phyloP scores from a whole-genome alignment of 208 protist species.

The Leishmania tropica region DNA sequence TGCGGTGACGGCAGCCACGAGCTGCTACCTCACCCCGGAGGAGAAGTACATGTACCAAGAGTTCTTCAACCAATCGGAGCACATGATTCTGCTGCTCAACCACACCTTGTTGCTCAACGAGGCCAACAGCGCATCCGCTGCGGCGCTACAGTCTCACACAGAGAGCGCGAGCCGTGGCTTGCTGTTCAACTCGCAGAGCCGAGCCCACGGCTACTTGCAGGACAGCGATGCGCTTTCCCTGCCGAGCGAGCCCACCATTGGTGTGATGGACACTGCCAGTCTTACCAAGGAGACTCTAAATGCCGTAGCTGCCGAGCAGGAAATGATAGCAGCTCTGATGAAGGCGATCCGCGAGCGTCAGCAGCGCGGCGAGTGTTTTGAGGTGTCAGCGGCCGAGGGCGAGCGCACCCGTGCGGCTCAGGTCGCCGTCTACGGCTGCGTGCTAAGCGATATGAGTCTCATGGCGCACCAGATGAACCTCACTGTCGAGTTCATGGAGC shows the following conservation, averaged over 20 bases:
- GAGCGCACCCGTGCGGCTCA: conserved; percentile 57
- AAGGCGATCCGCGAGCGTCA: conserved; percentile 61
- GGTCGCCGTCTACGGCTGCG: conserved; percentile 76
- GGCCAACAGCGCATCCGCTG: conserved; percentile 15
- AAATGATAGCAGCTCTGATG: conserved; percentile 66
- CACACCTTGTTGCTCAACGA: conserved; percentile 55
- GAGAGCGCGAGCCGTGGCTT: background rate
- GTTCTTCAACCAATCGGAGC: conserved; percentile 85
- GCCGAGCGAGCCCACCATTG: conserved; percentile 12
- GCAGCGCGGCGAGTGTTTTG: conserved; percentile 39
- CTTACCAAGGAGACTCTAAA: conserved; percentile 42
- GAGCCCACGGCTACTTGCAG: background rate
- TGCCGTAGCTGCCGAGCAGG: conserved; percentile 56
- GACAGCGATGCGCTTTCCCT: conserved; percentile 15
- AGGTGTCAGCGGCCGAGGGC: conserved; percentile 43
- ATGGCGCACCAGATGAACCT: conserved; percentile 59
- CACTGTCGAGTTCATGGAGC: conserved; percentile 50
- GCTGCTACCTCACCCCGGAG: conserved; percentile 70
- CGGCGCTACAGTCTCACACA: background rate
- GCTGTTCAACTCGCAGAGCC: conserved; percentile 13
- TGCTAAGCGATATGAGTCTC: conserved; percentile 78
- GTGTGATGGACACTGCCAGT: conserved; percentile 29
- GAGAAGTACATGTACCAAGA: conserved; percentile 91
- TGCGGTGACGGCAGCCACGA: conserved; percentile 64
- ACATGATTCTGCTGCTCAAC: conserved; percentile 66